Base-by-base conservation (phyloP, 345 rosid genomes). In the Pugionium cornutum region DNA sequence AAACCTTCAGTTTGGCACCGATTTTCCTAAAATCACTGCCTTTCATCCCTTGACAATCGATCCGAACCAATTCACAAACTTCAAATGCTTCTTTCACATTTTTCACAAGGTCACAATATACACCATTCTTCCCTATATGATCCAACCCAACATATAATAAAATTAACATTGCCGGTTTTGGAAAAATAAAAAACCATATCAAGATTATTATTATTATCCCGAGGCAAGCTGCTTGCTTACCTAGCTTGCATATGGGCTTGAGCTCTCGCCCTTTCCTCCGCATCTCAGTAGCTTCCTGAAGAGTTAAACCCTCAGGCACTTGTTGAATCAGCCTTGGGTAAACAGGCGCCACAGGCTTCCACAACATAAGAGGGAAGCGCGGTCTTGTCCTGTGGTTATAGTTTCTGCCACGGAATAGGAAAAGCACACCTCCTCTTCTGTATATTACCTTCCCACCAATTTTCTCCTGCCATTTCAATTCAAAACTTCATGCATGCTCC, bases 1-100 rank as follows among this genome's bases (percentile, higher is more conserved):
- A 56, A 40, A 92, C 97, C 97, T 79, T 86, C 64, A 92, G 96
- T 80, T 89, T 92, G 43, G 92, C 98, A 40, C 98, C 98, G 3
- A 92, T 83, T 82, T 81, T 92, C 61, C 74, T 66, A 68, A 75
- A 89, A 73, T 92, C 98, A 63, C 97, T 89, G 41, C 77, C 84
- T 55, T 83, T 86, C 68, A 92, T 26, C 42, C 94, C 92, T 74
- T 82, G 84, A 76, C 98, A 92, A 68, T 86, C 77, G 56, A 89
- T 84, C 53, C 84, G 81, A 68, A 85, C 89, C 81, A 92, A 78
- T 65, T 89, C 96, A 76, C 98, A 92, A 77, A 75, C 94, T 78
- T 89, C 91, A 84, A 89, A 92, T 61, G 98, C 97, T 78, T 88
- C 97, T 71, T 72, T 78, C 10, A 92, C 88, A 69, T 85, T 75